phyloP scores from a whole-genome alignment of 805 yeast species.

The Lachancea sp. region DNA sequence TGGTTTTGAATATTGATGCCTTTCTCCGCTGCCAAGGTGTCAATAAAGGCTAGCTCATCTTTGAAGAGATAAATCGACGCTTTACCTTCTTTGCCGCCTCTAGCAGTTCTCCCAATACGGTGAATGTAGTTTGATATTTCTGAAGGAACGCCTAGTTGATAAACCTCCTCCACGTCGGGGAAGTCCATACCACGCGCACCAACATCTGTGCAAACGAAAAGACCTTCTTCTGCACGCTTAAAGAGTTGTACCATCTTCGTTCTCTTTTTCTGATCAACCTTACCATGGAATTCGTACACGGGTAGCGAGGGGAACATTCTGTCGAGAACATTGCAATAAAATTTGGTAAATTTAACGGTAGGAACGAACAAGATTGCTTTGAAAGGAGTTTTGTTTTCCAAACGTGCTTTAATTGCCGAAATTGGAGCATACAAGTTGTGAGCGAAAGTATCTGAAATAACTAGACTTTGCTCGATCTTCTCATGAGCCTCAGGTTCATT shows the following conservation, averaged over 20 bases:
- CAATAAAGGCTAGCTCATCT: conserved; percentile 51
- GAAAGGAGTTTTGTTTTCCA: conserved; percentile 39
- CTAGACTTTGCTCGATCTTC: conserved; percentile 62
- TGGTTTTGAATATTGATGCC: conserved; percentile 49
- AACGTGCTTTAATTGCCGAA: conserved; percentile 39
- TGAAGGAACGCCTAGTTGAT: conserved; percentile 73
- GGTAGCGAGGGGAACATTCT: conserved; percentile 25
- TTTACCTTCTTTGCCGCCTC: conserved; percentile 78
- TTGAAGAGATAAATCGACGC: conserved; percentile 55
- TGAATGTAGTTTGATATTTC: conserved; percentile 80
- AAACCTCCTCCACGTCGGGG: conserved; percentile 77
- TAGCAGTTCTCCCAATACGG: conserved; percentile 93
- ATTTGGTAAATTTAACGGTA: conserved; percentile 62
- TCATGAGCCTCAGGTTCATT: conserved; percentile 75
- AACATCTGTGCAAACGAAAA: conserved; percentile 83
- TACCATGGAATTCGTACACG: conserved; percentile 57
- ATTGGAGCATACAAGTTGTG: conserved; percentile 57
- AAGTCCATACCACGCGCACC: conserved; percentile 97
- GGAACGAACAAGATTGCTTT: conserved; percentile 83
- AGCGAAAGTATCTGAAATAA: conserved; percentile 47
- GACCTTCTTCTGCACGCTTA: conserved; percentile 42
- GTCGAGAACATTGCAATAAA: conserved; percentile 41
- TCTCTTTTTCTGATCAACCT: conserved; percentile 62
- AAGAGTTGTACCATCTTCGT: conserved; percentile 51
- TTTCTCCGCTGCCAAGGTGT: conserved; percentile 41